These are phyloP conservation scores for Malassezia brasiliensis DNA, from an alignment of 1,284 basidiomycete species.

Conservation along the genomic window DNA sequence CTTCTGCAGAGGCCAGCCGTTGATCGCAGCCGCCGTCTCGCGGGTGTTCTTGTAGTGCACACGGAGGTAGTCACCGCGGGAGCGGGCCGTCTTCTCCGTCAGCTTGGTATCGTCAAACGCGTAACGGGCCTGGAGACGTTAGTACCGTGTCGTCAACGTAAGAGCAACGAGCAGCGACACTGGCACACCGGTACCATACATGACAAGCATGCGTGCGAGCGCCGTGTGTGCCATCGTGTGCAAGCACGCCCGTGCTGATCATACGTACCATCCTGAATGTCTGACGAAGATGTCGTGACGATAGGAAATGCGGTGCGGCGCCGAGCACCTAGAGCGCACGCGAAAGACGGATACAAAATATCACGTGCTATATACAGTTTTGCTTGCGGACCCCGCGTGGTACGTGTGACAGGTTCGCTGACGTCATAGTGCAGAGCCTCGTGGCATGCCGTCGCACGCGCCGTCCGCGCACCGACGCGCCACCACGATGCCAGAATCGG, in stretches of 20 bases:
- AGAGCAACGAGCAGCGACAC: not conserved
- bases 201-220: too few species aligned
- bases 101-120: conserved; percentile 47
- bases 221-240: too few species aligned
- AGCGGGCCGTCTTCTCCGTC: conserved; percentile 50
- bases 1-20: conserved; percentile 87
- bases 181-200: too few species aligned
- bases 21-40: conserved; percentile 50
- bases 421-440: too few species aligned
- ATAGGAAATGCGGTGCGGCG: not conserved
- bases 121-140: conserved; percentile 37
- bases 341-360: conserved; percentile 1
- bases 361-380: conserved; percentile 18
- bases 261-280: conserved; percentile 13
- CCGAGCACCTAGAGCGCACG: not conserved
- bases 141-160: not conserved
- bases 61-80: conserved; percentile 91
- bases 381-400: not conserved
- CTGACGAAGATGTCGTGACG: conserved; percentile 19
- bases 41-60: conserved; percentile 99
- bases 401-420: not conserved
- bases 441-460: not conserved
- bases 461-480: not conserved
- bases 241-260: not conserved
- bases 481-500: conserved; percentile 27